These are phyloP conservation scores for Heimioporus retisporus DNA, from an alignment of 1,284 basidiomycete genomes.

Conservation along the genomic window DNA sequence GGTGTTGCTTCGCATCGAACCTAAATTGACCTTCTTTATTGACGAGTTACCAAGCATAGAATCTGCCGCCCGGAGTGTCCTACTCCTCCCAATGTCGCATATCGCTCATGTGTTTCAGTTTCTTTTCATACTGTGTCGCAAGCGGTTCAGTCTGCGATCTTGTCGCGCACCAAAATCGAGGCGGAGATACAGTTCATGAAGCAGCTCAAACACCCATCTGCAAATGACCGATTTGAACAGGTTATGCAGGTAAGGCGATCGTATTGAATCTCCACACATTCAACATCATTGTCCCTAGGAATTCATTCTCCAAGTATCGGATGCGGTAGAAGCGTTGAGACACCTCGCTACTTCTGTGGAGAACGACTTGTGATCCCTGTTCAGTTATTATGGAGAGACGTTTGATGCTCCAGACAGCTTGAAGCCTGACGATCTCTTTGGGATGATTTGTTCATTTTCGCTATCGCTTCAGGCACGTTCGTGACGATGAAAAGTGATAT, in stretches of 20 bases:
- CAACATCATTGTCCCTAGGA: no score
- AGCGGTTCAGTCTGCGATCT: conserved; percentile 67
- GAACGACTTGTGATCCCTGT: conserved; percentile 65
- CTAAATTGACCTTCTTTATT: conserved; percentile 76
- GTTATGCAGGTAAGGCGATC: conserved; percentile 70
- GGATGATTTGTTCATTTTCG: conserved; percentile 78
- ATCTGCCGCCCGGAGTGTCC: conserved; percentile 80
- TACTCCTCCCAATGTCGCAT: background rate
- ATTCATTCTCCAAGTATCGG: conserved; percentile 45
- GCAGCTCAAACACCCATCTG: conserved; percentile 39
- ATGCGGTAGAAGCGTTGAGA: conserved; percentile 70
- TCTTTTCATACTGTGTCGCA: conserved; percentile 73
- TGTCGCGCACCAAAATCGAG: conserved; percentile 69
- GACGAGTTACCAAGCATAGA: conserved; percentile 88
- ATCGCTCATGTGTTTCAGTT: conserved; percentile 35
- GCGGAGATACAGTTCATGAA: conserved; percentile 63
- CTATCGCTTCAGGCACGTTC: conserved; percentile 70
- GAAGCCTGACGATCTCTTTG: conserved; percentile 87
- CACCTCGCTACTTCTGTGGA: conserved; percentile 70
- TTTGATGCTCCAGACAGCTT: conserved; percentile 67
- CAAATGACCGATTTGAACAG: conserved; percentile 69
- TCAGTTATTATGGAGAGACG: conserved; percentile 81
- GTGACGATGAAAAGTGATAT: background rate
- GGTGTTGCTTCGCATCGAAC: conserved; percentile 77
- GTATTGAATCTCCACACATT: no score